Evolutionary conservation across 2,329 filamentous ascomycete species (phyloP).

Genomic region (Phoma sp.): DNA sequence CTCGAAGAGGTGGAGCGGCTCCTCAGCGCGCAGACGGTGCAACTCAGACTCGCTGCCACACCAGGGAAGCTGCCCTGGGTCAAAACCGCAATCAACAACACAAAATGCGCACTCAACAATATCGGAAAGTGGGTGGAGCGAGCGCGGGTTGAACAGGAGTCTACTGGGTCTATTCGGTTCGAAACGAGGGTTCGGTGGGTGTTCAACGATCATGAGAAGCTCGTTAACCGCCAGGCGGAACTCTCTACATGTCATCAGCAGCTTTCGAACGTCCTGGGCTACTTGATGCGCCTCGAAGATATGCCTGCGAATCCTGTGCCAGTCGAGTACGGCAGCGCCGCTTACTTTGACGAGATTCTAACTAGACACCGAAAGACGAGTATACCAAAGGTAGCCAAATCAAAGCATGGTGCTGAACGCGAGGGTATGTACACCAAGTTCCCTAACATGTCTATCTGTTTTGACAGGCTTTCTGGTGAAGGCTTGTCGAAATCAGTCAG

Average conservation of each 20-base stretch:
- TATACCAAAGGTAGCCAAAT: not conserved
- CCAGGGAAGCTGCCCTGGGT: constrained; percentile 32
- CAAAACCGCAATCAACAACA: constrained; percentile 23
- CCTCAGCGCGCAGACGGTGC: constrained; percentile 16
- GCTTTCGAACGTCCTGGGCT: constrained; percentile 30
- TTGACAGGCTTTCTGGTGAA: not conserved
- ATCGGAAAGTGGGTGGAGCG: constrained; percentile 36
- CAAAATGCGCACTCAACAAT: constrained; percentile 28
- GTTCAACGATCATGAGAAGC: constrained; percentile 33
- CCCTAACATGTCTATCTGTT: too few species aligned
- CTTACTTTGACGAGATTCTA: constrained; percentile 4
- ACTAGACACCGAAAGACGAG: not conserved
- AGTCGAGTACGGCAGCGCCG: not conserved
- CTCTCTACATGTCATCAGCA: constrained; percentile 34
- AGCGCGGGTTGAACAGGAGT: constrained; percentile 24
- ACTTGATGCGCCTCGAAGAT: constrained; percentile 26
- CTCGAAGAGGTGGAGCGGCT: constrained; percentile 31
- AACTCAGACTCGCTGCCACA: constrained; percentile 16
- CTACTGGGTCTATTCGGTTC: constrained; percentile 25
- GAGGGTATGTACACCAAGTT: not conserved
- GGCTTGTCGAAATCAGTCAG: not conserved
- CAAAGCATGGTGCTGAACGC: not conserved
- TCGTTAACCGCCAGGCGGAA: constrained; percentile 29
- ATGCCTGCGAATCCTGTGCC: not conserved
- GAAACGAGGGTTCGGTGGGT: constrained; percentile 30